A percentile compares a stretch with the other conserved stretches of the same genome.
These are phyloP conservation scores for Tetrapyrgos nigripes DNA, from an alignment of 1,284 basidiomycete species.

Conservation along the genomic window DNA sequence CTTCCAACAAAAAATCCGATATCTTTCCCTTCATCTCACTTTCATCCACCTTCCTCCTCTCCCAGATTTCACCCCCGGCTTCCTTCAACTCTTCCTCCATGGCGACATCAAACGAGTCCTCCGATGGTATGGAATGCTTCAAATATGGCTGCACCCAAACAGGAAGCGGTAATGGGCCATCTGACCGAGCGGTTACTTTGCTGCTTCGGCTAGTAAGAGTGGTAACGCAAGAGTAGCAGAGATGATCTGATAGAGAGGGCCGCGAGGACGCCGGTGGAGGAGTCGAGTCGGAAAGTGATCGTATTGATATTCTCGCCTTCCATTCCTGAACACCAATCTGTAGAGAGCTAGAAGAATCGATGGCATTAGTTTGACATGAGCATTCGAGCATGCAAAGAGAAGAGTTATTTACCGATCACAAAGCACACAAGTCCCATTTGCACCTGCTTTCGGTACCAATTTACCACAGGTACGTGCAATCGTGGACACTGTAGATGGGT, in stretches of 20 bases:
- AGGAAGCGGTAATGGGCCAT: conserved; percentile 36
- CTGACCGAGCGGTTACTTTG: conserved; percentile 33
- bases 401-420: conserved; percentile 70
- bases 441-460: conserved; percentile 71
- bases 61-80: conserved; percentile 23
- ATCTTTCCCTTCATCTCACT: conserved; percentile 38
- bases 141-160: conserved; percentile 38
- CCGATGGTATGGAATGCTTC: background rate
- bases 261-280: conserved; percentile 25
- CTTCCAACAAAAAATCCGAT: conserved; percentile 40
- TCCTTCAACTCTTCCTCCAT: background rate
- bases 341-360: conserved; percentile 57
- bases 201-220: conserved; percentile 70
- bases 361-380: background rate
- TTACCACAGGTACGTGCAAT: conserved; percentile 87
- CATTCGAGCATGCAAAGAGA: background rate
- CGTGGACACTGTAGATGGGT: conserved; percentile 89
- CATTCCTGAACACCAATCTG: conserved; percentile 74
- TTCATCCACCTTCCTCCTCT: conserved; percentile 18
- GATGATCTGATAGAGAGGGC: conserved; percentile 49
- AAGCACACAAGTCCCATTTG: conserved; percentile 62
- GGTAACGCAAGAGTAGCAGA: conserved; percentile 82
- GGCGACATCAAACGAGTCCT: conserved; percentile 1
- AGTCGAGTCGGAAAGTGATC: conserved; percentile 50
- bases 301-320: conserved; percentile 77